phyloP scores from a whole-genome alignment of 495 filamentous ascomycete species.

The Tuber microsphaerosporum region DNA sequence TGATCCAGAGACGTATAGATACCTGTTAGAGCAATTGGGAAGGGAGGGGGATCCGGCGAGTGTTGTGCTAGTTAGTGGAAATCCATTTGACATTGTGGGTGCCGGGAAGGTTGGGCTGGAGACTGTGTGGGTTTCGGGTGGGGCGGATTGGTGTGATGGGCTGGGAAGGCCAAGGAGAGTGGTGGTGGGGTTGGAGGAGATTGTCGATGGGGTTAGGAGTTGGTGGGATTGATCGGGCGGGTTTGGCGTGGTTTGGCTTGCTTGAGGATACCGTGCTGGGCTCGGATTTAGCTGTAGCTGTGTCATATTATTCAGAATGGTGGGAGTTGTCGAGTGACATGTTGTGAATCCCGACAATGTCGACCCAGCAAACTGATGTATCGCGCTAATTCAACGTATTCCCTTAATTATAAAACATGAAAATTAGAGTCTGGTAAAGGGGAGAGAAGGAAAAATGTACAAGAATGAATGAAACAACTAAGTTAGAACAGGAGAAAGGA shows the following conservation, averaged over 20 bases:
- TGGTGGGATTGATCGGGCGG: constrained; percentile 9
- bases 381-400: not conserved
- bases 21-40: constrained; percentile 53
- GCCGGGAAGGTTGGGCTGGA: constrained; percentile 51
- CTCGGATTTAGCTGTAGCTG: not conserved
- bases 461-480: not conserved
- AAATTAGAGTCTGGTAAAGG: not conserved
- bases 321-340: not conserved
- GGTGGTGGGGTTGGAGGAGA: not conserved
- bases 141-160: constrained; percentile 32
- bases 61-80: constrained; percentile 64
- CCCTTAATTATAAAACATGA: not conserved
- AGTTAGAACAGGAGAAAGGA: not conserved
- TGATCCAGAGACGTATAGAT: constrained; percentile 55
- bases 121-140: constrained; percentile 58
- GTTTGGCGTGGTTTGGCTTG: not conserved
- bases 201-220: constrained; percentile 18
- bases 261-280: not conserved
- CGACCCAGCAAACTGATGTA: not conserved
- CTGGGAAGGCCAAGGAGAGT: constrained; percentile 21
- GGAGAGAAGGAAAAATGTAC: not conserved
- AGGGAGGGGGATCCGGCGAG: constrained; percentile 45
- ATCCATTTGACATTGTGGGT: constrained; percentile 73
- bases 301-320: not conserved
- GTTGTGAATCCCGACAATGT: not conserved